phyloP scores from a whole-genome alignment of 2,329 filamentous ascomycete genomes.

The Diaporthe nobilis region DNA sequence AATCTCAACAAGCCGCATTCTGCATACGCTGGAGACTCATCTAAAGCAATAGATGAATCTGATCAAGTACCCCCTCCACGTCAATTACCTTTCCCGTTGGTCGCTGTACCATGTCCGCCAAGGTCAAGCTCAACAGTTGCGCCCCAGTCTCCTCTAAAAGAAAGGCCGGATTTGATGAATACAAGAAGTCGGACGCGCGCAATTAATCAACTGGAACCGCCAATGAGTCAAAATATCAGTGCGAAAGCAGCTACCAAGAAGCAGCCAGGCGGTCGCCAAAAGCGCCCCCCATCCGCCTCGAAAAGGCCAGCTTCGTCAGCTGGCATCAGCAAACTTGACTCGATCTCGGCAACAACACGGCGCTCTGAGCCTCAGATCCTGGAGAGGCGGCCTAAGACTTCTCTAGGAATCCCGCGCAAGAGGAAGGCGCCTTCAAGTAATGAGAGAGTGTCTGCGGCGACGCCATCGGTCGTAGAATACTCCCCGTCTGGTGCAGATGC shows the following conservation, averaged over 20 bases:
- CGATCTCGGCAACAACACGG: neutral
- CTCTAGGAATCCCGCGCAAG: neutral
- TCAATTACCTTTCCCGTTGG: neutral
- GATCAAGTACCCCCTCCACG: constrained; percentile 12
- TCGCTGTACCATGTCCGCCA: neutral
- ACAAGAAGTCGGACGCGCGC: neutral
- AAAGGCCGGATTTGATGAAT: neutral
- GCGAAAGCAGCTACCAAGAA: neutral
- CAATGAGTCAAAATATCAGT: neutral
- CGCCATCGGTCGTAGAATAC: neutral
- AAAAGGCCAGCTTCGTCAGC: neutral
- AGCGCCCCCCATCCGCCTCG: no score
- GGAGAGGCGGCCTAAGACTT: neutral
- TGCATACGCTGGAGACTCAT: neutral
- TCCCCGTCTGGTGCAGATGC: neutral
- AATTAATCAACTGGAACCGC: neutral
- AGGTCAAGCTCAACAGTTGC: neutral
- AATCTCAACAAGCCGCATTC: neutral
- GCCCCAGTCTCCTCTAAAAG: neutral
- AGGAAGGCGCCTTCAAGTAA: neutral
- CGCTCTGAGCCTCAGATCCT: neutral
- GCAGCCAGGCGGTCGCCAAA: neutral
- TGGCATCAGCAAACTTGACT: neutral
- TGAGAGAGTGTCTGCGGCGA: neutral
- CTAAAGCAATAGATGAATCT: neutral